Evolutionary conservation across 139 green algal genomes (phyloP).

Genomic region (Bryopsis sp.): DNA sequence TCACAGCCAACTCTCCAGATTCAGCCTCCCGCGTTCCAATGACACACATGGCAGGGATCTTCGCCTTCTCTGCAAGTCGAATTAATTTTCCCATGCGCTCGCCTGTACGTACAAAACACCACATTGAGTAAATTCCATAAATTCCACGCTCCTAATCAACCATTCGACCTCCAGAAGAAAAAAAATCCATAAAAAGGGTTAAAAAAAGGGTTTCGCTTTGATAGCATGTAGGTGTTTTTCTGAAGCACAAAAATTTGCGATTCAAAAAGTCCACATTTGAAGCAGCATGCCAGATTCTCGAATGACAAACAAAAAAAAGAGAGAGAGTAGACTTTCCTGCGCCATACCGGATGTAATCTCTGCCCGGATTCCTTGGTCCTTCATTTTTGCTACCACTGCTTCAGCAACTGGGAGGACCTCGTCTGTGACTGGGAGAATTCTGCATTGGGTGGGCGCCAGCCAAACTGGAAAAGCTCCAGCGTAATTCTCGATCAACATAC

Average conservation of each 20-base stretch:
- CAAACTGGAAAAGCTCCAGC: conserved; percentile 85
- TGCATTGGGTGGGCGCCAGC: conserved; percentile 75
- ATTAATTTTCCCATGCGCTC: conserved; percentile 29
- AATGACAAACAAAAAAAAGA: conserved; percentile 9
- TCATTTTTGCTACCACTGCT: conserved; percentile 39
- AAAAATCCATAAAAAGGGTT: no score
- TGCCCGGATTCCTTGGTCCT: conserved; percentile 34
- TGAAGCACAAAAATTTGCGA: no score
- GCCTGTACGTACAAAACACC: no score
- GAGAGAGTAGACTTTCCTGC: no score
- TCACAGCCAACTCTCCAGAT: conserved; percentile 44
- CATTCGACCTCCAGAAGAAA: no score
- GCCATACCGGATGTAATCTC: conserved; percentile 31
- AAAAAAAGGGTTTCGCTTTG: no score
- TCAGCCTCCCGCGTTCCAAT: conserved; percentile 67
- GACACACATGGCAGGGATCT: conserved; percentile 77
- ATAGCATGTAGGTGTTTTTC: no score
- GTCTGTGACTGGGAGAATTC: conserved; percentile 58
- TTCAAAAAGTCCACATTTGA: no score
- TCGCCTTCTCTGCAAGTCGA: conserved; percentile 68
- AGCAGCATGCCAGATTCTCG: no score
- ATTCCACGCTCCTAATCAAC: conserved; percentile 2
- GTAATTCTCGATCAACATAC: conserved; percentile 97
- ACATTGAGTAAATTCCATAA: conserved; percentile 10
- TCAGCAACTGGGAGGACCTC: conserved; percentile 36